phyloP scores from a whole-genome alignment of 441 rosid genomes.

The Bruguiera hainesii region DNA sequence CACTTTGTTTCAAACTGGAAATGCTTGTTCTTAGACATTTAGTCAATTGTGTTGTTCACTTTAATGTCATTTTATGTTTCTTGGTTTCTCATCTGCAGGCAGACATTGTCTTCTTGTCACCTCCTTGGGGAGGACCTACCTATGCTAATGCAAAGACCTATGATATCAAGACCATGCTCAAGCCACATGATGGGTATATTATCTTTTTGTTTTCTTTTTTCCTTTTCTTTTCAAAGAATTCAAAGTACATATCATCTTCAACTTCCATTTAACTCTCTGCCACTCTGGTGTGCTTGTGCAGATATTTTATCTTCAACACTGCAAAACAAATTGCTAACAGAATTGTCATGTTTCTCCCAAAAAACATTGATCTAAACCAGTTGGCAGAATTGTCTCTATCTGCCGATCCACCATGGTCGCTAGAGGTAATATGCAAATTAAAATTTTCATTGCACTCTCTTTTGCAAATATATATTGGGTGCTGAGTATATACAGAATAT shows the following conservation, averaged over 20 bases:
- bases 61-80: too few relatives aligned
- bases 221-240: background rate
- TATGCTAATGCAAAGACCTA: constrained; percentile 59
- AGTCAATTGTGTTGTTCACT: background rate
- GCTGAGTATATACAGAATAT: background rate
- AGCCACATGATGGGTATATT: constrained; percentile 79
- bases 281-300: constrained; percentile 32
- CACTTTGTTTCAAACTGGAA: constrained; percentile 8
- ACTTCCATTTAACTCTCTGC: background rate
- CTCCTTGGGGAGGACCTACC: constrained; percentile 98
- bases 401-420: constrained; percentile 60
- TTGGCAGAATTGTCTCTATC: constrained; percentile 76
- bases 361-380: constrained; percentile 72
- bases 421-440: constrained; percentile 56
- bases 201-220: constrained; percentile 1
- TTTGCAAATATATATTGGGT: constrained; percentile 13
- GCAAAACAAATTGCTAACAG: constrained; percentile 57
- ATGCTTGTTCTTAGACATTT: background rate
- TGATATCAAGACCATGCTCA: constrained; percentile 75
- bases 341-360: constrained; percentile 87
- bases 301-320: constrained; percentile 55
- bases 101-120: constrained; percentile 76
- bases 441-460: constrained; percentile 2
- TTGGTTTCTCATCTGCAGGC: constrained; percentile 45
- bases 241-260: background rate